Evolutionary conservation across 1,139 yeast species (phyloP), one percentile per base, ranked within the genome.

Genomic region (Yamadazyma membranifaciens): DNA sequence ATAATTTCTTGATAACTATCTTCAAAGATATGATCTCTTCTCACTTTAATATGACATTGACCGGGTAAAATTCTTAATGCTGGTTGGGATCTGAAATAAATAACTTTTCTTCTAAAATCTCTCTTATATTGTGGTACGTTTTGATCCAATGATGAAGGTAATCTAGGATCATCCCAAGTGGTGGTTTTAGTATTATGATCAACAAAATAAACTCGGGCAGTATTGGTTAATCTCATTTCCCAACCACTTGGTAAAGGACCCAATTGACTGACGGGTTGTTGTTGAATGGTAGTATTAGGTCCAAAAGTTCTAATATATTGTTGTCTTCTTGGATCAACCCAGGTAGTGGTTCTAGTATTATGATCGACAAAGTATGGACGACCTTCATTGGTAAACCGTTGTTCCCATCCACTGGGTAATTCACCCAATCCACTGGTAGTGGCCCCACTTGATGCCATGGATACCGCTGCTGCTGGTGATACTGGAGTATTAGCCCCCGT

Each of bases 271-370:
- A 92, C 96, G 26, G 98, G 96, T 67, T 92, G 98, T 56, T 94
- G 98, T 67, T 89, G 96, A 50, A 91, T 87, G 11, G 96, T 88
- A 16, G 88, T 79, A 49, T 84, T 82, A 54, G 87, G 88, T 29
- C 96, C 96, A 63, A 87, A 89, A 48, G 95, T 89, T 61, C 98
- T 86, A 54, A 92, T 94, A 63, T 89, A 92, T 69, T 92, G 99
- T 67, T 92, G 98, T 66, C 98, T 83, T 67, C 98, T 81, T 49
- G 99, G 99, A 63, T 92, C 99, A 40, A 92, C 99, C 99, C 99
- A 92, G 4, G 99, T 94, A 4, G 99, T 92, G 0, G 99, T 92
- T 63, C 98, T 81, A 13, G 98, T 92, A 63, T 92, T 92, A 69
- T 92, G 98, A 63, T 92, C 99, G 41, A 92, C 98, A 63, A 91